Evolutionary conservation across 2,329 filamentous ascomycete species (phyloP), one percentile per base, ranked within the genome.

Genomic region (Lecanicillium sp.): DNA sequence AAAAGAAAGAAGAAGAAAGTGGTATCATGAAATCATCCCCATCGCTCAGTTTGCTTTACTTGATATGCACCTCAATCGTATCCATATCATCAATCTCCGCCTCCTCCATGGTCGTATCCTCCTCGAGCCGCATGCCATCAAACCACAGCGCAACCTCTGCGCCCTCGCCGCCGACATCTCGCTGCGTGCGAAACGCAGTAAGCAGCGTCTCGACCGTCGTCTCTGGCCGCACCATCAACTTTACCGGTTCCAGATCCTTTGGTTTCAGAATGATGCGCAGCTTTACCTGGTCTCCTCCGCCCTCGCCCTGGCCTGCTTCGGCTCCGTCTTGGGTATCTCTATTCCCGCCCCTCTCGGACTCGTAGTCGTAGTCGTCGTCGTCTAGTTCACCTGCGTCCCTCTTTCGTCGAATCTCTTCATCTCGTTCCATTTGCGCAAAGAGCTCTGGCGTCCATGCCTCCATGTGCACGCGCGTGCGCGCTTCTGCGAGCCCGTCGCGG

Each of bases 21-120:
- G 22, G 22, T 30, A 13, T 30, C 29, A 30, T 30, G 29, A 7
- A 30, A 30, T 6, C 8, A 30, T 9, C 29, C 6, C 29, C 14
- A 6, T n/a, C 29, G 29, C 14, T n/a, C 29, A 28, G 11, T 13
- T n/a, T 30, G 8, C 14, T n/a, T 60, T 47, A 77, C 47, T 69
- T 75, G 38, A 88, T 59, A 47, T 82, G 70, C 16, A 92, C 83
- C 57, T 94, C 86, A 25, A 94, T 64, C 19, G 73, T 70, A 55
- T 90, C 85, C 64, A 80, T 70, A 50, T 94, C 83, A 33, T 77
- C 76, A 29, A 94, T 75, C 14, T 87, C 86, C 3, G 79, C 72
- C 27, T 84, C 78, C 32, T 67, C 67, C 33, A 92, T 68, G 2
- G 70, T 73, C 20, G 65, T 62, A 2, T 76, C 66, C 14, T 74